Base-by-base conservation (phyloP, 2,329 filamentous ascomycete genomes). In the Cladophialophora psammophila region DNA sequence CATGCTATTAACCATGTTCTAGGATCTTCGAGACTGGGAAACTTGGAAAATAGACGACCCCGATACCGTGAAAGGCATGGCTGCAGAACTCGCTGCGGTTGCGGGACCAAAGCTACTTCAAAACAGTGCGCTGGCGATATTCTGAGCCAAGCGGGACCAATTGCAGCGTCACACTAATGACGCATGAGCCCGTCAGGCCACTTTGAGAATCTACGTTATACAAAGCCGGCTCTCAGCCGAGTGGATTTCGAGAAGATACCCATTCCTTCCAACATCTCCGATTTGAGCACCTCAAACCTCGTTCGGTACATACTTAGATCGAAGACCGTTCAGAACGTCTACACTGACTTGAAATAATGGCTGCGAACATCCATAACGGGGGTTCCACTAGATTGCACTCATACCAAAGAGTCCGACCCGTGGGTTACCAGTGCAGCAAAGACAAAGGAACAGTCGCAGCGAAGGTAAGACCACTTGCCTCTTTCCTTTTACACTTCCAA, bases 1-100 rank as follows among this genome's bases (percentile, higher is more conserved):
- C 50, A 31, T 38, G 12, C 45, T 36, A 60, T 35, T 66, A 55
- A 66, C 55, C 13, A 34, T 38, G 5, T 54, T 60, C 5, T 63
- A 82, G 79, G 81, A 83, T 63, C 75, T 84, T 9, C 78, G 80
- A 38, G 77, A 77, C n/a, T 84, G 82, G 82, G 81, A 83, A 63
- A 70, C 70, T 15, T 79, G 79, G 73, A 73, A 78, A 34, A 76
- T 83, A 32, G 75, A 76, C 34, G 76, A 80, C 40, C 77, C 81
- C 2, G 77, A 79, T 56, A 80, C 81, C 0, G 74, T 84, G 60
- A 84, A 83, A 69, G 80, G 81, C 0, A 82, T 83, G 42, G 72
- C 81, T 35, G 81, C 78, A 7, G 82, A 84, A 66, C 72, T 84
- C 53, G 81, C 81, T 9, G 81, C 82, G 2, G 76, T 74, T 8